Evolutionary conservation across 2,329 filamentous ascomycete species (phyloP).

Genomic region (Cladophialophora exuberans): DNA sequence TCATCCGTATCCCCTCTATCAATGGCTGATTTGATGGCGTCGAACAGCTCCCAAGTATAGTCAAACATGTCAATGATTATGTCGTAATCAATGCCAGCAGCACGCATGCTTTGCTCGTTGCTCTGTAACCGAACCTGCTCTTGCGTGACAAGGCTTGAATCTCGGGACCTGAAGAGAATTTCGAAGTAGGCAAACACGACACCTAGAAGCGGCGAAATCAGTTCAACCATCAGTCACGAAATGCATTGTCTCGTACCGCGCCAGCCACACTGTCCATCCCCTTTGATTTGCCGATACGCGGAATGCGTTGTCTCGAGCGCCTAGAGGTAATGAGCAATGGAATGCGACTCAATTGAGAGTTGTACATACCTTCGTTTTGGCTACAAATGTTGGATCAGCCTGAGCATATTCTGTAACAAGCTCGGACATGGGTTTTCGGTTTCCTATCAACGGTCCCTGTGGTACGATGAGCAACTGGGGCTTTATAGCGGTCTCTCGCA

Average conservation of each 20-base stretch:
- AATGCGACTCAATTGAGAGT: neutral
- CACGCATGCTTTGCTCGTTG: conserved; percentile 71
- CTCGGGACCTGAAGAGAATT: conserved; percentile 70
- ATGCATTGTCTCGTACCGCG: conserved; percentile 69
- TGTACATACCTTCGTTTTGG: conserved; percentile 76
- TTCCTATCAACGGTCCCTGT: conserved; percentile 86
- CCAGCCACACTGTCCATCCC: conserved; percentile 97
- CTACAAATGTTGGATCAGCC: conserved; percentile 80
- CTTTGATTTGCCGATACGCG: conserved; percentile 82
- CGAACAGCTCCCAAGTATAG: conserved; percentile 70
- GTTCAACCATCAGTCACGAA: conserved; percentile 19
- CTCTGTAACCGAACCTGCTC: conserved; percentile 74
- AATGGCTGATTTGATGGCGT: conserved; percentile 63
- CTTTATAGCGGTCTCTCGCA: neutral
- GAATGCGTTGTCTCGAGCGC: conserved; percentile 81
- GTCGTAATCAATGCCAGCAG: conserved; percentile 68
- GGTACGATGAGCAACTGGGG: conserved; percentile 5
- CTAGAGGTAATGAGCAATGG: conserved; percentile 50
- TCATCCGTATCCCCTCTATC: conserved; percentile 59
- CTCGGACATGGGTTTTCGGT: conserved; percentile 66
- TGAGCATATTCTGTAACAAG: conserved; percentile 87
- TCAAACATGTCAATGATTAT: conserved; percentile 84
- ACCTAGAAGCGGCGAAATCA: conserved; percentile 56
- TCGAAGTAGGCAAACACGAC: conserved; percentile 95
- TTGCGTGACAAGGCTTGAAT: conserved; percentile 65